Evolutionary conservation across 768 basidiomycete species (phyloP).

Genomic region (Russula earlei): DNA sequence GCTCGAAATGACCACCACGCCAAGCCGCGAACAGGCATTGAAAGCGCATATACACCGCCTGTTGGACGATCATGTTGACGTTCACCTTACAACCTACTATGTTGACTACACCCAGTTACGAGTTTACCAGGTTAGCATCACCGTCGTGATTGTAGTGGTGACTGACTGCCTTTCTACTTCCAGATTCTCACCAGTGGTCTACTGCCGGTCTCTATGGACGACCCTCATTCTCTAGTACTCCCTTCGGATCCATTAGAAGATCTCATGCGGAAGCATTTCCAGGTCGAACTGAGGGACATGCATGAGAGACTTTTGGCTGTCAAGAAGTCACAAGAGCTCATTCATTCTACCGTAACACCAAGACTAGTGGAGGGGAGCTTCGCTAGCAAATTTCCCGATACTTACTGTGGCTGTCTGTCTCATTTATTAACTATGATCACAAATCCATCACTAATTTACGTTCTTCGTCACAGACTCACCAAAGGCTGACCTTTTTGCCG

Average conservation of each 20-base stretch:
- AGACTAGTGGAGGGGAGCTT: not conserved
- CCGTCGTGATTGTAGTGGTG: not conserved
- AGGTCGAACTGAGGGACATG: not conserved
- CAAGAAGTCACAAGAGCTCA: conserved; percentile 1
- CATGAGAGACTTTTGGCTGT: not conserved
- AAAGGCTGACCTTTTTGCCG: not conserved
- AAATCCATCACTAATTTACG: not conserved
- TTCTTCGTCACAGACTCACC: not conserved
- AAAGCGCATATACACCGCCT: conserved; percentile 14
- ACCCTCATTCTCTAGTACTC: conserved; percentile 12
- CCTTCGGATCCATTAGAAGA: conserved; percentile 14
- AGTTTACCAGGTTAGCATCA: conserved; percentile 13
- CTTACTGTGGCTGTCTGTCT: not conserved
- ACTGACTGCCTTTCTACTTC: not conserved
- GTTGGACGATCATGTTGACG: conserved; percentile 12
- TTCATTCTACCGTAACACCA: not conserved
- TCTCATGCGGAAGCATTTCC: not conserved
- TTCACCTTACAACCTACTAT: conserved; percentile 13
- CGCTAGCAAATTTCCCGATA: not conserved
- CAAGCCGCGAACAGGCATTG: not conserved
- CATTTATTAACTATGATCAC: not conserved
- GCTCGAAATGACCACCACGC: not conserved
- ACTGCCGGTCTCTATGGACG: not conserved
- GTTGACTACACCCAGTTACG: conserved; percentile 8
- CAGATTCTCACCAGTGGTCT: conserved; percentile 10